A percentile compares a stretch with the other conserved stretches of the same genome.
Evolutionary conservation across 2,329 filamentous ascomycete species (phyloP).

Genomic region (Colletotrichum spaethianum): DNA sequence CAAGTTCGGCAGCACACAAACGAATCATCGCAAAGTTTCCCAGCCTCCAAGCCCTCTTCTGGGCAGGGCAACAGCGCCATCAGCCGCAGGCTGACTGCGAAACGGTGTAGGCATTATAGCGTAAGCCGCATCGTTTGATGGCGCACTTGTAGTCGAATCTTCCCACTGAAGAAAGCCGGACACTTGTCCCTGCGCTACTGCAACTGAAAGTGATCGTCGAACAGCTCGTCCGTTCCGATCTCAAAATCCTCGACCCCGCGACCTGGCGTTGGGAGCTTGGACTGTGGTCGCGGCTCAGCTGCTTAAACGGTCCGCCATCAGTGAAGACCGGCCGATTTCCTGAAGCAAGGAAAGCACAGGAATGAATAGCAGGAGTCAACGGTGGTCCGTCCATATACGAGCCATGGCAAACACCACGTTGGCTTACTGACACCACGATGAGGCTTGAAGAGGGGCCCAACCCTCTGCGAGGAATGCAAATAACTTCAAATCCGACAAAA

Average conservation of each 20-base stretch:
- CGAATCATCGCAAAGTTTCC: neutral
- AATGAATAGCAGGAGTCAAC: neutral
- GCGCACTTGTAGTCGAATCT: neutral
- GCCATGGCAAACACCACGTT: neutral
- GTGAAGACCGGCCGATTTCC: neutral
- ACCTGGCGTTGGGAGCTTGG: neutral
- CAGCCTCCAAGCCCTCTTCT: neutral
- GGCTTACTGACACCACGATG: neutral
- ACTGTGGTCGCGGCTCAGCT: neutral
- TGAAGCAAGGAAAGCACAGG: neutral
- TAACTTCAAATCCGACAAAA: neutral
- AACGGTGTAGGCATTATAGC: neutral
- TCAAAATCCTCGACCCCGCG: neutral
- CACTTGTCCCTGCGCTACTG: neutral
- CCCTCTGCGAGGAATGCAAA: neutral
- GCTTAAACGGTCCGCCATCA: neutral
- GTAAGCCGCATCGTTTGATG: conserved; percentile 1
- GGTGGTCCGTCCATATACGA: neutral
- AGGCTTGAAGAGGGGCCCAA: neutral
- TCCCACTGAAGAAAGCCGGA: neutral
- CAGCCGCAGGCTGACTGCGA: neutral
- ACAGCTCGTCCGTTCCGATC: neutral
- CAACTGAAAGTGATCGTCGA: neutral
- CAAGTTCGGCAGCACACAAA: neutral
- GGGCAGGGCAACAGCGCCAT: neutral